These are phyloP conservation scores for Pterula multifida DNA, from an alignment of 1,284 basidiomycete species.

Conservation along the genomic window DNA sequence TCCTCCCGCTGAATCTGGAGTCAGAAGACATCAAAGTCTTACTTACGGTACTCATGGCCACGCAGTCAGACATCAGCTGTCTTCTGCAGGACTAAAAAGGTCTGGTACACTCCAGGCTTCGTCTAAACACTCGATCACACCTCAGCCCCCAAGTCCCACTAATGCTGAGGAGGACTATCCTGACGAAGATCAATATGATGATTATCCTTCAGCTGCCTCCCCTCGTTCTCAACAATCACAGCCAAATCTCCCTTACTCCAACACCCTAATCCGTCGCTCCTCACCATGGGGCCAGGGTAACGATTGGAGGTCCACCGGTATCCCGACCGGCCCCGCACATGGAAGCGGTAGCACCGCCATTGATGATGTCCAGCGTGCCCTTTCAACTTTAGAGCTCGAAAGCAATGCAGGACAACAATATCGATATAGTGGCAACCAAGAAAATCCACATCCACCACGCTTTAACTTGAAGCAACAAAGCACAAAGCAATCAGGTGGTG, in stretches of 20 bases:
- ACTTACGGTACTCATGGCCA: constrained; percentile 49
- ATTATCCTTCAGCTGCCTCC: constrained; percentile 24
- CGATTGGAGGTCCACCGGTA: constrained; percentile 49
- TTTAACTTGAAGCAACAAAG: constrained; percentile 42
- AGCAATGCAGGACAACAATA: constrained; percentile 19
- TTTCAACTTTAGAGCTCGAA: constrained; percentile 52
- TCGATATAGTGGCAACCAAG: constrained; percentile 23
- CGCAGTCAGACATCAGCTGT: constrained; percentile 26
- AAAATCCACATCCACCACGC: constrained; percentile 48
- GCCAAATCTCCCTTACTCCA: constrained; percentile 36
- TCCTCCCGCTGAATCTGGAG: constrained; percentile 51
- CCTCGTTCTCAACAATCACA: constrained; percentile 14
- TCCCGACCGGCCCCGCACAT: constrained; percentile 17
- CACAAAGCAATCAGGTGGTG: not conserved
- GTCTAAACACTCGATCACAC: not conserved
- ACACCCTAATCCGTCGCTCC: constrained; percentile 49
- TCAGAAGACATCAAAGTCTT: constrained; percentile 68
- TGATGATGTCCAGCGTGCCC: constrained; percentile 65
- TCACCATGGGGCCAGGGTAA: constrained; percentile 52
- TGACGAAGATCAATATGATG: constrained; percentile 47
- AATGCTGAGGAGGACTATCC: constrained; percentile 28
- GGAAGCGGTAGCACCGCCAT: constrained; percentile 23
- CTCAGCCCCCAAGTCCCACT: constrained; percentile 17
- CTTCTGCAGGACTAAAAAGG: constrained; percentile 44
- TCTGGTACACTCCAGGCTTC: constrained; percentile 62